Base-by-base conservation (phyloP, 2,329 filamentous ascomycete species). In the Aspergillus pseudoviridinutans region DNA sequence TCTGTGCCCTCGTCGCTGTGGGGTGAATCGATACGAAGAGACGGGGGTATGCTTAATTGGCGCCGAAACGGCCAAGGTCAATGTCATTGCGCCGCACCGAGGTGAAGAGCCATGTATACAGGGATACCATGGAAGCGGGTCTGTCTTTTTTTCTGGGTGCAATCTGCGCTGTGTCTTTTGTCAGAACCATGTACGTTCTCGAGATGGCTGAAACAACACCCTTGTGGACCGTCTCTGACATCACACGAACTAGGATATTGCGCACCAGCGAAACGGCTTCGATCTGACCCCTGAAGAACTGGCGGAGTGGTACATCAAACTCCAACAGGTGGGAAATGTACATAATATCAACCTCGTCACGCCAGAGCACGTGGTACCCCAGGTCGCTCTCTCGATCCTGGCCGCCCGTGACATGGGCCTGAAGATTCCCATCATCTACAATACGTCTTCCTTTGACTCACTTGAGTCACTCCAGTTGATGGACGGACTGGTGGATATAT, bases 271-370 rank as follows among this genome's bases (percentile, higher is more conserved):
- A n/a, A 91, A 91, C 49, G 90, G 91, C 1, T 88, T 91, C 74
- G 87, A 92, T 64, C 76, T 94, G 29, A 89, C 87, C 0, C 89
- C 90, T 0, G 89, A 92, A 71, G 84, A 92, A 69, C 81, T 96
- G 4, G 91, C 83, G 4, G 86, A 89, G 54, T 94, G 91, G 91
- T 92, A 88, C 73, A 66, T 94, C 57, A 94, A 94, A 75, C 77
- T 95, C 47, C 90, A 94, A 70, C 81, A 90, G 28, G 82, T 90
- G 2, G 91, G 90, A n/a, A 77, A 81, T 8, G 89, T 91, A n/a
- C 90, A 95, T 77, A 94, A 94, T 71, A 92, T 95, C 79, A 94
- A 96, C 71, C 84, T 93, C 24, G 84, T 95, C 57, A 95, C 90
- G 0, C 90, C 91, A 0, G 91, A 95, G 70, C 91, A 95, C 71